phyloP scores from a whole-genome alignment of 768 basidiomycete genomes.

The Lactarius sp. region DNA sequence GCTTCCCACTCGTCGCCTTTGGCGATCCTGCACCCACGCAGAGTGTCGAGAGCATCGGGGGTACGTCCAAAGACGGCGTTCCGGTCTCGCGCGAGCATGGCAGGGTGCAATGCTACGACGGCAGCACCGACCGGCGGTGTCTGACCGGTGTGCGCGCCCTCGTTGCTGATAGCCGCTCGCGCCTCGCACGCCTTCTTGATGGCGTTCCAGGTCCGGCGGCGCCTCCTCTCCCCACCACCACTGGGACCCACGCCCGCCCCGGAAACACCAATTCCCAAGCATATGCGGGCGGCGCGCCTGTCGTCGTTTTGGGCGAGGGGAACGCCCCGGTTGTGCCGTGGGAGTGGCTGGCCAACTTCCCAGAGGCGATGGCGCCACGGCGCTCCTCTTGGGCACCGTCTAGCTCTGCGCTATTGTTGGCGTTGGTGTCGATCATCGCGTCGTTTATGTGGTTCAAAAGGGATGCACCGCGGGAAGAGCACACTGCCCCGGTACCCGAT shows the following conservation, averaged over 20 bases:
- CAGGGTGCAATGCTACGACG: constrained; percentile 32
- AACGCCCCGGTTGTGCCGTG: neutral
- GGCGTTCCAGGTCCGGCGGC: constrained; percentile 39
- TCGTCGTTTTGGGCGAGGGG: neutral
- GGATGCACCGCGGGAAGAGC: neutral
- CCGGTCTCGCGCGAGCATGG: neutral
- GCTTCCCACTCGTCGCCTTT: constrained; percentile 80
- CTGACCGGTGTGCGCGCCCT: constrained; percentile 56
- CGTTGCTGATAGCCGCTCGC: constrained; percentile 42
- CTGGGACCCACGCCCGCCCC: constrained; percentile 33
- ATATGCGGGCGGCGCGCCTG: constrained; percentile 2
- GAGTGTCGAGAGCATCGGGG: constrained; percentile 32
- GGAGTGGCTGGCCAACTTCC: constrained; percentile 10
- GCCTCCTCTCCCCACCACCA: constrained; percentile 3
- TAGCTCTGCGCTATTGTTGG: constrained; percentile 8
- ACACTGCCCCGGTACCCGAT: neutral
- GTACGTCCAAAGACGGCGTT: constrained; percentile 23
- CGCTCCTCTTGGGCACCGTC: constrained; percentile 8
- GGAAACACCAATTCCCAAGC: constrained; percentile 20
- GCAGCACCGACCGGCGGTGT: constrained; percentile 47
- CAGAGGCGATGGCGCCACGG: neutral
- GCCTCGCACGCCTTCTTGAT: constrained; percentile 52
- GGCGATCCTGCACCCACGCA: constrained; percentile 38
- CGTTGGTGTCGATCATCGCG: constrained; percentile 9
- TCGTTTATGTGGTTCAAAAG: constrained; percentile 12